Percentiles rank a stretch among this genome's conserved stretches.
Evolutionary conservation across 2,329 filamentous ascomycete species (phyloP).

Genomic region (Incumbomyces delicatus): DNA sequence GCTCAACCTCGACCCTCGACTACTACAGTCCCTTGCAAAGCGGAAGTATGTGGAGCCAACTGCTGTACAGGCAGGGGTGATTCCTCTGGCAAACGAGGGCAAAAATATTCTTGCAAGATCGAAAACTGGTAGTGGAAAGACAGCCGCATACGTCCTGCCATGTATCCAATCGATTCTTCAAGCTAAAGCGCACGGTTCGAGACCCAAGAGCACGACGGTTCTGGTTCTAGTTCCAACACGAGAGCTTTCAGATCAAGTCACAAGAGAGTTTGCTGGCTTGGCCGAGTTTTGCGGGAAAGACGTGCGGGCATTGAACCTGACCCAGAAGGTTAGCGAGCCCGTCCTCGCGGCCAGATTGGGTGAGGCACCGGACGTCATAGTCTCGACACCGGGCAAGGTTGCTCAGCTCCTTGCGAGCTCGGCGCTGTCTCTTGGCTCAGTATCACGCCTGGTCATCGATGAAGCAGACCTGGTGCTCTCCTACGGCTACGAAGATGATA

Average conservation of each 20-base stretch:
- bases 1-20: slow-evolving; percentile 70
- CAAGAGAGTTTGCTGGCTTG: slow-evolving; percentile 66
- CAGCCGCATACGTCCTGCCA: slow-evolving; percentile 86
- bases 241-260: slow-evolving; percentile 87
- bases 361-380: slow-evolving; percentile 76
- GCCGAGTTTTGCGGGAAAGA: slow-evolving; percentile 77
- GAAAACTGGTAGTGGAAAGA: slow-evolving; percentile 94
- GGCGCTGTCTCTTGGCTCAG: slow-evolving; percentile 57
- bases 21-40: slow-evolving; percentile 76
- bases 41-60: slow-evolving; percentile 80
- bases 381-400: slow-evolving; percentile 81
- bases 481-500: slow-evolving; percentile 87
- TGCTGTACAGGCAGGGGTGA: slow-evolving; percentile 76
- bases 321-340: slow-evolving; percentile 78
- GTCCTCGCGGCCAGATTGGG: slow-evolving; percentile 81
- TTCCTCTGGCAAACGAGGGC: slow-evolving; percentile 77
- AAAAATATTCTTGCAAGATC: slow-evolving; percentile 85
- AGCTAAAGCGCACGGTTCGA: slow-evolving; percentile 49
- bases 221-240: slow-evolving; percentile 89
- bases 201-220: slow-evolving; percentile 36
- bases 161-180: slow-evolving; percentile 76
- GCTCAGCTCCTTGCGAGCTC: slow-evolving; percentile 66
- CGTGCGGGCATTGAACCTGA: slow-evolving; percentile 72
- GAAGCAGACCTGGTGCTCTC: slow-evolving; percentile 89
- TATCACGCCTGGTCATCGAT: slow-evolving; percentile 77